A percentile compares a stretch with the other conserved stretches of the same genome.
phyloP scores from a whole-genome alignment of 176 grass and related monocot genomes.

The Chloris gayana region DNA sequence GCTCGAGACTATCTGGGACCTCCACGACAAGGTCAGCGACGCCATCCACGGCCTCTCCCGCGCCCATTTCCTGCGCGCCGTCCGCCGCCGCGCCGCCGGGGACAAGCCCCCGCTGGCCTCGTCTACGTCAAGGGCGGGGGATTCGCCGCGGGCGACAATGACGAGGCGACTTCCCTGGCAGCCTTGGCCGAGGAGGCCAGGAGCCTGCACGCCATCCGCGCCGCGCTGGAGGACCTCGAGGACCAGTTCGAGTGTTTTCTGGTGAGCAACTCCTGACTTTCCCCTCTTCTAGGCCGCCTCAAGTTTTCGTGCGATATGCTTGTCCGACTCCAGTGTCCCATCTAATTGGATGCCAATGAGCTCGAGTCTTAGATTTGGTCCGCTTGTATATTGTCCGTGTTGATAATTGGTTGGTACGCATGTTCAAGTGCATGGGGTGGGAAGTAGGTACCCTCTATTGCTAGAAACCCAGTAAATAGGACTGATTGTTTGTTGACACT shows the following conservation, averaged over 20 bases:
- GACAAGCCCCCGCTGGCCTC: constrained; percentile 32
- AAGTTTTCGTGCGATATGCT: neutral
- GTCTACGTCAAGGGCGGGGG: constrained; percentile 57
- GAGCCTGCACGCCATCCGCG: constrained; percentile 84
- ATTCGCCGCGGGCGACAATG: neutral
- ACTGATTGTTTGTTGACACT: neutral
- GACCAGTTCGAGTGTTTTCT: constrained; percentile 95
- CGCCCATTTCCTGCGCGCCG: constrained; percentile 70
- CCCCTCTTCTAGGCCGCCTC: neutral
- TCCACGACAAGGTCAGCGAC: constrained; percentile 95
- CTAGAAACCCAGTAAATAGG: constrained; percentile 12
- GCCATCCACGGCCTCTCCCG: constrained; percentile 87
- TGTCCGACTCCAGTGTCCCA: neutral
- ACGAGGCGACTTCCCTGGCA: constrained; percentile 14
- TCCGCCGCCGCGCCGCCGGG: constrained; percentile 38
- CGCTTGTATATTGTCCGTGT: neutral
- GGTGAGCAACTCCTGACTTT: constrained; percentile 44
- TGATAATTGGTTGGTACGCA: constrained; percentile 6
- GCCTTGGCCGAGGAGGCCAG: constrained; percentile 71
- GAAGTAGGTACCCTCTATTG: neutral
- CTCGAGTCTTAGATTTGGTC: neutral
- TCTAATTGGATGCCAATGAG: neutral
- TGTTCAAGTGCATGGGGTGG: neutral
- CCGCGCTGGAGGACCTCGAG: constrained; percentile 90
- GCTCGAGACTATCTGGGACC: constrained; percentile 92